Evolutionary conservation across 768 basidiomycete genomes (phyloP).

Genomic region (Pleurotus tuoliensis): DNA sequence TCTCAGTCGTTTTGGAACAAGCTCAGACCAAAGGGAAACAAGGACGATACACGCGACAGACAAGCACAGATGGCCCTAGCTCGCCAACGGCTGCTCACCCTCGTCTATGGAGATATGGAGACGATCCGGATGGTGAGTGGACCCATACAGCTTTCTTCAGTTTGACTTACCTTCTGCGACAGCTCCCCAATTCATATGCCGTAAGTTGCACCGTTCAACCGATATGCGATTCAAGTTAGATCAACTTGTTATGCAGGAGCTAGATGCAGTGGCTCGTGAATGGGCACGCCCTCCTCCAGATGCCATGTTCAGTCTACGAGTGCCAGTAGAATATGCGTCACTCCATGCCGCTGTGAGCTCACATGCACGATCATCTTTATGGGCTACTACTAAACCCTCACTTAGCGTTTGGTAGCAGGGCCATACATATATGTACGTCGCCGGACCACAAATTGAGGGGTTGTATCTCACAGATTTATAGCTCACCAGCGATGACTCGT

Average conservation of each 20-base stretch:
- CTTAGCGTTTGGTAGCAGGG: slow-evolving; percentile 71
- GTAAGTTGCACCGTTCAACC: slow-evolving; percentile 34
- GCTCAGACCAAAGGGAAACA: slow-evolving; percentile 63
- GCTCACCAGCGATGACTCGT: slow-evolving; percentile 84
- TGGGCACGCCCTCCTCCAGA: slow-evolving; percentile 88
- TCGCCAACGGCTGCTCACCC: slow-evolving; percentile 73
- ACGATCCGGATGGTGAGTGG: slow-evolving; percentile 66
- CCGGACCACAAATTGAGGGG: slow-evolving; percentile 6
- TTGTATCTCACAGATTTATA: slow-evolving; percentile 23
- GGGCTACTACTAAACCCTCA: slow-evolving; percentile 13
- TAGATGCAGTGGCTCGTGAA: slow-evolving; percentile 74
- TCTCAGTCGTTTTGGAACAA: slow-evolving; percentile 56
- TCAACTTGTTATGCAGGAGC: slow-evolving; percentile 48
- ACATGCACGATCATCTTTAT: slow-evolving; percentile 10
- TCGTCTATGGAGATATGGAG: slow-evolving; percentile 83
- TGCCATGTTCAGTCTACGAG: slow-evolving; percentile 68
- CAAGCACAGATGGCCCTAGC: slow-evolving; percentile 65
- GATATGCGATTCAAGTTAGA: background rate
- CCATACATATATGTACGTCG: slow-evolving; percentile 76
- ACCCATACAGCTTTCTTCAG: slow-evolving; percentile 9
- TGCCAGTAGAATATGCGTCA: slow-evolving; percentile 86
- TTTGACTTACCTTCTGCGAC: slow-evolving; percentile 5
- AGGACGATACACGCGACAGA: slow-evolving; percentile 59
- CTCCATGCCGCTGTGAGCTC: slow-evolving; percentile 73
- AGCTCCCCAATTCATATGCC: slow-evolving; percentile 67